Conservation (phyloP, 2,329 filamentous ascomycete genomes). For the Colletotrichum navitas region DNA sequence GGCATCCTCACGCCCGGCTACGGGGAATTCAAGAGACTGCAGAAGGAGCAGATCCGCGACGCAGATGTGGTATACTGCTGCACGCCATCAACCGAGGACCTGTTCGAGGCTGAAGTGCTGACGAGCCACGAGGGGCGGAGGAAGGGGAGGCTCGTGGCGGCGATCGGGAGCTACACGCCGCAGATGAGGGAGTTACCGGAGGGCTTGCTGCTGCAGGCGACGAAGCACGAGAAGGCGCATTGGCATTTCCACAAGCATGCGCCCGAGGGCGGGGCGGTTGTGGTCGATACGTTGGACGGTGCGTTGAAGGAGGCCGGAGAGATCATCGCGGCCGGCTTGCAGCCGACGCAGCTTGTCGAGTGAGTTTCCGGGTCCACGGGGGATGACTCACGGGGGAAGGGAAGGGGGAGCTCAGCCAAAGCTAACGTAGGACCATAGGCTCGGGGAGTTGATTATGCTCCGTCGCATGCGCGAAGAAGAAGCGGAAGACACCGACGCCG, state of each 20-base stretch:
- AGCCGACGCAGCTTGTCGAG: conserved; percentile 84
- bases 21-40: conserved; percentile 73
- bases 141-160: conserved; percentile 79
- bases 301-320: conserved; percentile 89
- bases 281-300: conserved; percentile 83
- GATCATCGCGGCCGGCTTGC: conserved; percentile 81
- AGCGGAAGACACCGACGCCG: conserved; percentile 49
- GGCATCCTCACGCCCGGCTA: conserved; percentile 77
- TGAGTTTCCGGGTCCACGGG: conserved; percentile 51
- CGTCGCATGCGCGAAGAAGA: conserved; percentile 57
- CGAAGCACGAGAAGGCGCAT: conserved; percentile 58
- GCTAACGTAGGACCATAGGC: conserved; percentile 52
- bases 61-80: conserved; percentile 91
- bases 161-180: conserved; percentile 76
- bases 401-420: background rate
- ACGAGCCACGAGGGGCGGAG: conserved; percentile 77
- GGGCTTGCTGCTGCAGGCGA: conserved; percentile 77
- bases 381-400: background rate
- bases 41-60: conserved; percentile 77
- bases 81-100: conserved; percentile 78
- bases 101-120: conserved; percentile 81
- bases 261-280: conserved; percentile 72
- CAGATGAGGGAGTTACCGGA: conserved; percentile 87
- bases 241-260: conserved; percentile 77
- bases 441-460: conserved; percentile 83